phyloP scores from a whole-genome alignment of 257 asterid genomes.

The Ophiorrhiza pumila region DNA sequence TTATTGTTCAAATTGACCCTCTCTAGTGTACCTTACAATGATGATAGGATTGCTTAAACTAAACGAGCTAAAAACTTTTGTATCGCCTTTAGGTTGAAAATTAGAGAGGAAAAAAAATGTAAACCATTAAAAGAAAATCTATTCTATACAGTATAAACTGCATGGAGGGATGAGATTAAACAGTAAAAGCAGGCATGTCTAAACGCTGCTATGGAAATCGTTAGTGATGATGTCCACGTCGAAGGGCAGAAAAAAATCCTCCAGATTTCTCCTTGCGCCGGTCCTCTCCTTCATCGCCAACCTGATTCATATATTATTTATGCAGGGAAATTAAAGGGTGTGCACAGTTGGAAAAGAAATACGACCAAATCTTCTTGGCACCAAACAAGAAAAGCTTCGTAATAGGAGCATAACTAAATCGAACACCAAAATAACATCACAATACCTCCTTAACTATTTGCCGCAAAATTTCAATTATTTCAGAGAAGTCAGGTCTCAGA shows the following conservation, averaged over 20 bases:
- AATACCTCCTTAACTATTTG: constrained; percentile 73
- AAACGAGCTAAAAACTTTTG: background rate
- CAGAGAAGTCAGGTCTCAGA: constrained; percentile 80
- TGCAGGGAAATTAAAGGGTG: background rate
- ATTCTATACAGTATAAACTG: background rate
- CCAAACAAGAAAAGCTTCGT: background rate
- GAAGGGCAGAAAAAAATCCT: constrained; percentile 76
- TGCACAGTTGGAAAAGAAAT: background rate
- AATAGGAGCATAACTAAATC: too few species aligned
- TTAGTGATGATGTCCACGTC: constrained; percentile 54
- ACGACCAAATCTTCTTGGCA: background rate
- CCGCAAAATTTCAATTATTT: constrained; percentile 57
- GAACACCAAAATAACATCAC: background rate
- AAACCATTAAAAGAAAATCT: background rate
- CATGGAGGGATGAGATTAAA: background rate
- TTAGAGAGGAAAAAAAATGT: background rate
- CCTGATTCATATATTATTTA: constrained; percentile 40
- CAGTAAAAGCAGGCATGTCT: background rate
- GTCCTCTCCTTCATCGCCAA: constrained; percentile 66
- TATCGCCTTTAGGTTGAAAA: background rate
- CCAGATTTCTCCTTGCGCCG: constrained; percentile 76
- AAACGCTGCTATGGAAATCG: background rate
- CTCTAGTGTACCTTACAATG: background rate
- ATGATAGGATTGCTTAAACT: background rate
- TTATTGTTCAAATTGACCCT: too few species aligned